Evolutionary conservation across 495 filamentous ascomycete species (phyloP).

Genomic region (Saxophila tyrrhenica): DNA sequence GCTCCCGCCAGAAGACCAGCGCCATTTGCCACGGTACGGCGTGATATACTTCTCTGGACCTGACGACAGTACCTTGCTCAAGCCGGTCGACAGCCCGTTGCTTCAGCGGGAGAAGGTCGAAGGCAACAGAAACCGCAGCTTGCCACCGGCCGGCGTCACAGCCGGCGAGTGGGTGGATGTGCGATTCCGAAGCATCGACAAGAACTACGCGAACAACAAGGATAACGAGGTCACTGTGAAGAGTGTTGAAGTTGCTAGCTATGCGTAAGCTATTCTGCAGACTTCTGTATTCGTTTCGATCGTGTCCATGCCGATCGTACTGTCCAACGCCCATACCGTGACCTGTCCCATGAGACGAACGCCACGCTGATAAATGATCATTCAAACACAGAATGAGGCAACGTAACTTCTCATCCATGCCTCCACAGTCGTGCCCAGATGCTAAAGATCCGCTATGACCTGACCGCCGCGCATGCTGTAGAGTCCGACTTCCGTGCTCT

Average conservation of each 20-base stretch:
- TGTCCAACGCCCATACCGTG: neutral
- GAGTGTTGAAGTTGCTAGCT: neutral
- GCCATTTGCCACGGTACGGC: neutral
- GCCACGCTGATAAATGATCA: neutral
- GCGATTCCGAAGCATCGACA: neutral
- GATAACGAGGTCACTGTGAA: neutral
- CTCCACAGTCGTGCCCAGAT: too few relatives aligned
- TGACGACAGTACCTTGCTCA: neutral
- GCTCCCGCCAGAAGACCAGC: constrained; percentile 21
- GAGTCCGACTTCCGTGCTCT: too few relatives aligned
- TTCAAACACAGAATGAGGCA: too few relatives aligned
- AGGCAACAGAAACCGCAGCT: neutral
- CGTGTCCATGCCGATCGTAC: neutral
- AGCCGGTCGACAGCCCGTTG: neutral
- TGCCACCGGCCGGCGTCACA: neutral
- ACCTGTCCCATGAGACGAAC: neutral
- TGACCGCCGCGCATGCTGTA: too few relatives aligned
- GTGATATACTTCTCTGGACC: constrained; percentile 1
- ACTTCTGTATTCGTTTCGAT: neutral
- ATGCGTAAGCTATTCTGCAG: neutral
- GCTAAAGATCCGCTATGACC: too few relatives aligned
- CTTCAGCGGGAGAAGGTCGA: neutral
- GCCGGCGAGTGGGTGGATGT: neutral
- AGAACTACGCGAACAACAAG: neutral
- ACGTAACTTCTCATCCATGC: too few relatives aligned